These are phyloP conservation scores for Aspergillus ostianus DNA, from an alignment of 495 filamentous ascomycete genomes.

Conservation along the genomic window DNA sequence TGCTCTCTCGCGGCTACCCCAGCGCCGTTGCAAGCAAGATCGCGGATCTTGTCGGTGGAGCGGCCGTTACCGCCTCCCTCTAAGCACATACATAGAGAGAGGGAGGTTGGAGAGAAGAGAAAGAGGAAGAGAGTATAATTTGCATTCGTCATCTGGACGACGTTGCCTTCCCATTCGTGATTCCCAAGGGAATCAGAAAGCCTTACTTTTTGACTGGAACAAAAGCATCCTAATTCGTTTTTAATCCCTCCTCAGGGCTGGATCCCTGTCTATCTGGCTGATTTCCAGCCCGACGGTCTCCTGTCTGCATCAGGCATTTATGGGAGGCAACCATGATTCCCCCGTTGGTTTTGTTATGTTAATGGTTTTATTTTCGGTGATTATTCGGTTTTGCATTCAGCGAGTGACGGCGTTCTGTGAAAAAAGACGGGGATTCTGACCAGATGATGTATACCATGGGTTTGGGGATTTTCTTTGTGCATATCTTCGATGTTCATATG, in stretches of 20 bases:
- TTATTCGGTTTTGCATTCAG: constrained; percentile 33
- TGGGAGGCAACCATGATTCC: constrained; percentile 31
- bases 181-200: constrained; percentile 2
- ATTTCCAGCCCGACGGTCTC: constrained; percentile 23
- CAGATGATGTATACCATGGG: constrained; percentile 33
- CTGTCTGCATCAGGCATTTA: constrained; percentile 25
- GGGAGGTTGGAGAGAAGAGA: neutral
- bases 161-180: neutral
- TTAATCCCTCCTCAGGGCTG: constrained; percentile 38
- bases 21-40: constrained; percentile 89
- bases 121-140: neutral
- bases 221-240: constrained; percentile 22
- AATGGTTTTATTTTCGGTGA: constrained; percentile 21
- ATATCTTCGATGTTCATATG: constrained; percentile 20
- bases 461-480: constrained; percentile 18
- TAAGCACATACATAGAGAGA: constrained; percentile 13
- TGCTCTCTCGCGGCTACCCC: constrained; percentile 87
- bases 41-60: constrained; percentile 75
- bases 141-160: neutral
- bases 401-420: constrained; percentile 32
- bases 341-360: constrained; percentile 19
- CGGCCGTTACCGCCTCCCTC: constrained; percentile 24
- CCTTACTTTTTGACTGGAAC: constrained; percentile 20
- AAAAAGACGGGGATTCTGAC: constrained; percentile 21
- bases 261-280: constrained; percentile 34